These are phyloP conservation scores for Penicillium sp. DNA, from an alignment of 2,329 filamentous ascomycete genomes.

Conservation along the genomic window DNA sequence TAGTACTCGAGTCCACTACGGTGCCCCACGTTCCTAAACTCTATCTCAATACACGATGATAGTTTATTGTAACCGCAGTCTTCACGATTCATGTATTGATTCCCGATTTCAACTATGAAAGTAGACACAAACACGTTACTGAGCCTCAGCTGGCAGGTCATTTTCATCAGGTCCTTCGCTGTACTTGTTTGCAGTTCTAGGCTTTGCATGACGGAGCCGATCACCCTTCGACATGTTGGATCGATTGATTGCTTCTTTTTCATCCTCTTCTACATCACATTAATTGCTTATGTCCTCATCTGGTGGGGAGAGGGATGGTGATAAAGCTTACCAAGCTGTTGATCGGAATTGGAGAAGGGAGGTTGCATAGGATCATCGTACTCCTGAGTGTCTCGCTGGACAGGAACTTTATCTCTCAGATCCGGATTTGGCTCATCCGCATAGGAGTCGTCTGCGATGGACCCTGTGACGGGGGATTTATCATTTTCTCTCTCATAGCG, in stretches of 20 bases:
- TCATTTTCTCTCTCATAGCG: conserved; percentile 10
- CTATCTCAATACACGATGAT: no score
- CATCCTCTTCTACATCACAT: conserved; percentile 11
- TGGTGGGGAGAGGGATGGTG: no score
- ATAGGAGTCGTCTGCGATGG: conserved; percentile 24
- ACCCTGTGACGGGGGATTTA: conserved; percentile 4
- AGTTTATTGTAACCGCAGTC: no score
- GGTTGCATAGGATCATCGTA: conserved; percentile 32
- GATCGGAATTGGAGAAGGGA: conserved; percentile 27
- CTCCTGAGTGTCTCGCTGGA: conserved; percentile 22
- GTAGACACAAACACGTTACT: no score
- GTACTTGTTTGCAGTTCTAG: conserved; percentile 19
- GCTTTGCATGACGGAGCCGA: conserved; percentile 25
- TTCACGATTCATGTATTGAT: no score
- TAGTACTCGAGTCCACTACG: no score
- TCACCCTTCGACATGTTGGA: conserved; percentile 26
- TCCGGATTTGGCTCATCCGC: conserved; percentile 17
- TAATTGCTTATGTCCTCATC: not conserved
- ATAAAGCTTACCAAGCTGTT: conserved; percentile 28
- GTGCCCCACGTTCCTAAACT: no score
- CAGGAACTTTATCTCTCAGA: conserved; percentile 19
- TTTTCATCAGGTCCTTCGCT: conserved; percentile 25
- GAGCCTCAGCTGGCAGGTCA: conserved; percentile 18
- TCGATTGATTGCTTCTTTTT: conserved; percentile 22
- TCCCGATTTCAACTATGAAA: no score